Base-by-base conservation (phyloP, 768 basidiomycete species). In the Suillus cothurnatus region DNA sequence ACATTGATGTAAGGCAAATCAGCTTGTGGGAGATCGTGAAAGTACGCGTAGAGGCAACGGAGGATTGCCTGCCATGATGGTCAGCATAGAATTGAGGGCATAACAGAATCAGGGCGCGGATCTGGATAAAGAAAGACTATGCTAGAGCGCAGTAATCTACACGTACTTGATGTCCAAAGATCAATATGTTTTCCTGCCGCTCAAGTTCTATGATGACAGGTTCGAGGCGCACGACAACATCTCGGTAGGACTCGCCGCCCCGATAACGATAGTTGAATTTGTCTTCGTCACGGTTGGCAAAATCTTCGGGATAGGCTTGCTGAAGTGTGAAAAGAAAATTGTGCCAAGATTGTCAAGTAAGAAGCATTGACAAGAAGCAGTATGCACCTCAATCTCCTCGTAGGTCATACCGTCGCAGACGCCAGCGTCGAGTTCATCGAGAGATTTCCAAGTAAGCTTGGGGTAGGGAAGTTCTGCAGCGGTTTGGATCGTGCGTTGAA, bases 401-500 rank as follows among this genome's bases (percentile, higher is more conserved):
- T 99, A 99, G 5, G 97, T 99, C 97, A 99, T 99, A 19, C 91
- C 97, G 77, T 99, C 97, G 72, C 97, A 99, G 39, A 99, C 97
- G 31, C 97, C 97, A 9, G 97, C 97, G 76, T 99, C 97, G 31
- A 99, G 83, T 77, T 99, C 97, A 71, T 99, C 97, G 61, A 99
- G 80, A 2, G 94, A 95, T 76, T 99, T 99, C 97, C 97, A 99
- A 4, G 97, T 98, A 68, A 99, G 80, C 71, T 99, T 97, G 55
- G 89, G 83, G 73, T 94, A 98, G 1, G 91, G 88, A 21, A 99
- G 82, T 67, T 85, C 70, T 45, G 89, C 85, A 4, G 87, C 96
- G 0, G 97, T 99, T 74, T 98, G 94, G 21, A 94, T 92, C 21
- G 97, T 99, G 31, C 96, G 85, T 66, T 89, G 85, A 60, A 99